Percentiles rank a stretch among this genome's conserved stretches.
phyloP scores from a whole-genome alignment of 1,284 basidiomycete species.

The Blastosporella zonata region DNA sequence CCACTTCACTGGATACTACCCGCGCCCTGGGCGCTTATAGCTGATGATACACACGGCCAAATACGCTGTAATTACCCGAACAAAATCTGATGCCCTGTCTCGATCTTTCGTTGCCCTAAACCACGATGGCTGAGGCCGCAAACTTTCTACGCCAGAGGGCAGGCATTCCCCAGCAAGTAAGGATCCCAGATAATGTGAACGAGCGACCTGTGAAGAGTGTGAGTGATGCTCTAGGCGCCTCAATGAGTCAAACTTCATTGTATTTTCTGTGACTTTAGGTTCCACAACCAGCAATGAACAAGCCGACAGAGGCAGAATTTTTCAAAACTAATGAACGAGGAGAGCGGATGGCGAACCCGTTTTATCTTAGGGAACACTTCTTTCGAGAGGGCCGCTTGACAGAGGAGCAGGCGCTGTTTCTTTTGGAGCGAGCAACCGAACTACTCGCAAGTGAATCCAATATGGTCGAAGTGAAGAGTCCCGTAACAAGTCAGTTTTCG shows the following conservation, averaged over 20 bases:
- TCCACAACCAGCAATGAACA: constrained; percentile 65
- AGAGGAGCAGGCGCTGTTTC: constrained; percentile 86
- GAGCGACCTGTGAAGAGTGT: constrained; percentile 21
- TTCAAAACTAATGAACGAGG: constrained; percentile 39
- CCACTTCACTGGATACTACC: background rate
- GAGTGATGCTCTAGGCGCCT: constrained; percentile 13
- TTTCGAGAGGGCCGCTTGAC: constrained; percentile 86
- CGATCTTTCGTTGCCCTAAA: constrained; percentile 12
- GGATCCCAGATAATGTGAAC: constrained; percentile 15
- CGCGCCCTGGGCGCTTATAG: constrained; percentile 4
- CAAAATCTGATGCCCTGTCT: constrained; percentile 19
- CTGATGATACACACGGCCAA: constrained; percentile 18
- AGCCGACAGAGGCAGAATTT: constrained; percentile 77
- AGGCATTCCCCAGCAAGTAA: constrained; percentile 15
- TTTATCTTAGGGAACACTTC: constrained; percentile 92
- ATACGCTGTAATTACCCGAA: constrained; percentile 13
- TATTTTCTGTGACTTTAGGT: constrained; percentile 42
- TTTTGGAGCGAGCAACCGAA: constrained; percentile 77
- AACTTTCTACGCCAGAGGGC: constrained; percentile 11
- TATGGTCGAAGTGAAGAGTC: constrained; percentile 83
- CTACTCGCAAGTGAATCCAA: constrained; percentile 83
- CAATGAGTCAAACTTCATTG: background rate
- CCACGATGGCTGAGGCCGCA: constrained; percentile 14
- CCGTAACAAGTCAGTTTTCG: constrained; percentile 80
- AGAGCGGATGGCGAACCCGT: constrained; percentile 64